phyloP scores from a whole-genome alignment of 176 grass and related monocot genomes.

The Elaeis guineensis region DNA sequence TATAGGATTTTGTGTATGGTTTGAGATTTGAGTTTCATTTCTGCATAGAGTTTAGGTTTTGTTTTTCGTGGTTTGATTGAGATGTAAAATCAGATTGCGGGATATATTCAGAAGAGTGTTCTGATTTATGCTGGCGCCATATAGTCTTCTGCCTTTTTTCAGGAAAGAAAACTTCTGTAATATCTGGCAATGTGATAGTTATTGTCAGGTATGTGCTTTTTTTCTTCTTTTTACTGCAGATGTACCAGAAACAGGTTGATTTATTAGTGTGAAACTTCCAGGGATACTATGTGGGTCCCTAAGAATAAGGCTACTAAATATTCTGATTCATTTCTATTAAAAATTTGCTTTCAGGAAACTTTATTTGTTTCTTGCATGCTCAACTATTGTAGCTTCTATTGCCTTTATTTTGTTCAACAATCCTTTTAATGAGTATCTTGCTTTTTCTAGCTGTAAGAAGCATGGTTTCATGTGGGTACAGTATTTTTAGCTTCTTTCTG shows the following conservation, averaged over 20 bases:
- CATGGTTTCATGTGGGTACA: too few species aligned
- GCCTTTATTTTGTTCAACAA: too few species aligned
- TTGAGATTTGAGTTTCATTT: constrained; percentile 69
- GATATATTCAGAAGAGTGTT: constrained; percentile 59
- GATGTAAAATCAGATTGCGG: constrained; percentile 60
- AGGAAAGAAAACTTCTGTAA: constrained; percentile 40
- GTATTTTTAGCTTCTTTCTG: too few species aligned
- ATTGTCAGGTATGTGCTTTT: constrained; percentile 31
- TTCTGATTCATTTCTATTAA: neutral
- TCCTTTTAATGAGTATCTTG: too few species aligned
- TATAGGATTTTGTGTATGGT: constrained; percentile 56
- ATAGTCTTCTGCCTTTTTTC: constrained; percentile 34
- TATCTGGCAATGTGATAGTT: constrained; percentile 57
- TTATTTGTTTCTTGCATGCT: too few species aligned
- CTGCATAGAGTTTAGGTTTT: constrained; percentile 34
- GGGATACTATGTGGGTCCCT: constrained; percentile 30
- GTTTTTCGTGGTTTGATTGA: constrained; percentile 53
- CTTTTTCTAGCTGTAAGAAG: too few species aligned
- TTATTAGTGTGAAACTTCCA: constrained; percentile 33
- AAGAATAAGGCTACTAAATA: constrained; percentile 37
- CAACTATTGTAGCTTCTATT: too few species aligned
- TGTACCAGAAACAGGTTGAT: constrained; percentile 36
- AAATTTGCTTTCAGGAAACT: too few species aligned
- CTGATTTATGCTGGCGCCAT: constrained; percentile 66
- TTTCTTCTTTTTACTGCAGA: constrained; percentile 34